Evolutionary conservation across 2,329 filamentous ascomycete species (phyloP).

Genomic region (Penicillium sp.): DNA sequence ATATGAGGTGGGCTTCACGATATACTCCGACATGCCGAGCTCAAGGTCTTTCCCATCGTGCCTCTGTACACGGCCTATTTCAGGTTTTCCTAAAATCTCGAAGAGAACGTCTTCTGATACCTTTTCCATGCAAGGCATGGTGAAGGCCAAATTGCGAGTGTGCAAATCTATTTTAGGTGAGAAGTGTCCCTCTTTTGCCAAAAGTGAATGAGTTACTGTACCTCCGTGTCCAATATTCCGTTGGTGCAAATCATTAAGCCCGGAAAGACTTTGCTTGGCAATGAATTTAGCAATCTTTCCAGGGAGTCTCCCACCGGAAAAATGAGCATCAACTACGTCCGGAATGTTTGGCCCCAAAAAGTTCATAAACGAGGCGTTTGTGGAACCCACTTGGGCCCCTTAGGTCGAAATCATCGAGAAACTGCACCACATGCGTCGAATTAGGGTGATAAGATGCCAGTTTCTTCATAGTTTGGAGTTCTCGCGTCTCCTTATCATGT

Average conservation of each 20-base stretch:
- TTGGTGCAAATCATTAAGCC: slow-evolving; percentile 40
- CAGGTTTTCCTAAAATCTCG: slow-evolving; percentile 25
- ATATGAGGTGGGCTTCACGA: slow-evolving; percentile 21
- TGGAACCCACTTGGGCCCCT: slow-evolving; percentile 47
- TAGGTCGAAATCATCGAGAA: slow-evolving; percentile 40
- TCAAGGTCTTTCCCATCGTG: slow-evolving; percentile 23
- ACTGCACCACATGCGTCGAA: slow-evolving; percentile 31
- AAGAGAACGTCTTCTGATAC: slow-evolving; percentile 19
- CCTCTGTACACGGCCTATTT: slow-evolving; percentile 23
- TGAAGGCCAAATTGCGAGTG: slow-evolving; percentile 29
- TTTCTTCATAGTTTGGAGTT: slow-evolving; percentile 16
- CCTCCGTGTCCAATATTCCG: slow-evolving; percentile 43
- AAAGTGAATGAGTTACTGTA: slow-evolving; percentile 1
- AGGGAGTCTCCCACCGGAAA: slow-evolving; percentile 38
- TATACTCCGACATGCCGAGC: slow-evolving; percentile 23
- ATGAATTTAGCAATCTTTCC: slow-evolving; percentile 43
- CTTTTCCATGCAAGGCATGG: slow-evolving; percentile 14
- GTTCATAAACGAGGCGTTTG: slow-evolving; percentile 47
- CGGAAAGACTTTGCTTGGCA: slow-evolving; percentile 40
- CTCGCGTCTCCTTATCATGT: slow-evolving; percentile 11
- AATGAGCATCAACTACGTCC: slow-evolving; percentile 35
- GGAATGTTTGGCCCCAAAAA: slow-evolving; percentile 43
- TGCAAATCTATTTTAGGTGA: slow-evolving; percentile 26
- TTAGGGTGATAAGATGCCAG: slow-evolving; percentile 14
- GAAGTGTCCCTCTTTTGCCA: background rate